Evolutionary conservation across 1,284 basidiomycete genomes (phyloP).

Genomic region (Ceratobasidium sp.): DNA sequence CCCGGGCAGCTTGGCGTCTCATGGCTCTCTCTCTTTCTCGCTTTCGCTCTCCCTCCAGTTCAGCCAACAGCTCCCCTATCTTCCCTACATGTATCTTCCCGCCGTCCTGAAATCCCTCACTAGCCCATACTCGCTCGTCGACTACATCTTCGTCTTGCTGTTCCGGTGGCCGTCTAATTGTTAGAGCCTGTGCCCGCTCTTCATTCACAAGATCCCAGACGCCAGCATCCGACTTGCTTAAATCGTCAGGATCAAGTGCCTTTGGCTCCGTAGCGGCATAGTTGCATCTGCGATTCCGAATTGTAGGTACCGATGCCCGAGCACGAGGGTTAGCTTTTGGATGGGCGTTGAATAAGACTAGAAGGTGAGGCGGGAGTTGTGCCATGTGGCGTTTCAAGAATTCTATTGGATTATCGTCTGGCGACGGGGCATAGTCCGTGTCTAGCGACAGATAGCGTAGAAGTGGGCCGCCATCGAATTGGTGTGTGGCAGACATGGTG

Average conservation of each 20-base stretch:
- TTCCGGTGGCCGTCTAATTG: constrained; percentile 53
- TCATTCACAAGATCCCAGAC: constrained; percentile 32
- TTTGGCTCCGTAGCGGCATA: constrained; percentile 50
- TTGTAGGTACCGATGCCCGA: constrained; percentile 63
- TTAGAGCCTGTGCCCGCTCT: constrained; percentile 22
- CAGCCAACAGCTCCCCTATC: constrained; percentile 65
- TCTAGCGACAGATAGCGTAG: constrained; percentile 70
- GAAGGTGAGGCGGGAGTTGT: constrained; percentile 70
- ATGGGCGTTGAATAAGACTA: constrained; percentile 66
- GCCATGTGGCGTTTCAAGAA: constrained; percentile 67
- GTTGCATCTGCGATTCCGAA: constrained; percentile 72
- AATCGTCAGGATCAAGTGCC: constrained; percentile 36
- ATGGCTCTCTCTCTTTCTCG: constrained; percentile 62
- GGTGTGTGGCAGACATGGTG: not conserved
- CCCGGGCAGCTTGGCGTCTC: constrained; percentile 54
- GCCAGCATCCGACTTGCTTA: constrained; percentile 34
- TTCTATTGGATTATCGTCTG: constrained; percentile 61
- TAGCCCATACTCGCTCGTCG: constrained; percentile 73
- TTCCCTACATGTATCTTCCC: constrained; percentile 65
- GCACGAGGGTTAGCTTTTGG: constrained; percentile 60
- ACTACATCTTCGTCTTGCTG: constrained; percentile 59
- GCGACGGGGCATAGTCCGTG: constrained; percentile 62
- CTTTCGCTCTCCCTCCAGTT: constrained; percentile 76
- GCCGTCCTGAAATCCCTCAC: constrained; percentile 65
- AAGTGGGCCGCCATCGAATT: constrained; percentile 50